These are phyloP conservation scores for Suhomyces vadensis DNA, from an alignment of 805 yeast genomes.

Conservation along the genomic window DNA sequence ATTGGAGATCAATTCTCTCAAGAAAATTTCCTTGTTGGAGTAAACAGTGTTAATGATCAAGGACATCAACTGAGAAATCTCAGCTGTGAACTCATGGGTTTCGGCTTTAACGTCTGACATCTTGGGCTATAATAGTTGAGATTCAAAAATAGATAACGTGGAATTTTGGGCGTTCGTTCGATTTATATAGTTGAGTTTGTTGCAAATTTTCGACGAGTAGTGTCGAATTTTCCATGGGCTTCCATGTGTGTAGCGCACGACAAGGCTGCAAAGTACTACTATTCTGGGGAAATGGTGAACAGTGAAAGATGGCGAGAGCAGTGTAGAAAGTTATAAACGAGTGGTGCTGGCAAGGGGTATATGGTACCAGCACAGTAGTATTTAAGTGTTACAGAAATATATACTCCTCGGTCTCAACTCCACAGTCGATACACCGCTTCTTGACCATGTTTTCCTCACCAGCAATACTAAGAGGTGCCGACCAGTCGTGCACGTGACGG, in stretches of 20 bases:
- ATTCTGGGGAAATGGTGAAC: too few species aligned
- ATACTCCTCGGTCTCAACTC: conserved; percentile 81
- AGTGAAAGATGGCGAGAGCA: too few species aligned
- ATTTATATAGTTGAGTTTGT: conserved; percentile 8
- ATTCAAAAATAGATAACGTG: neutral
- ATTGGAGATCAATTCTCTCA: conserved; percentile 98
- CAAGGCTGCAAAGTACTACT: conserved; percentile 4
- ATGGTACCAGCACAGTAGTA: too few species aligned
- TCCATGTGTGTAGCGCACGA: conserved; percentile 21
- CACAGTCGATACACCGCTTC: conserved; percentile 76
- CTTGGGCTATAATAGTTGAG: conserved; percentile 13
- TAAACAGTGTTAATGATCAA: conserved; percentile 99
- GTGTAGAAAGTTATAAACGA: too few species aligned
- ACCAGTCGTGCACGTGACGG: conserved; percentile 76
- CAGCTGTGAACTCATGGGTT: conserved; percentile 98
- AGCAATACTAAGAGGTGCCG: conserved; percentile 52
- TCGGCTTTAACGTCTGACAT: conserved; percentile 62
- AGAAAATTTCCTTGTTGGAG: conserved; percentile 98
- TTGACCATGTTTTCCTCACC: conserved; percentile 39
- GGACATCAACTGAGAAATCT: conserved; percentile 99
- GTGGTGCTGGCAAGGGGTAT: too few species aligned
- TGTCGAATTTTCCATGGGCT: conserved; percentile 33
- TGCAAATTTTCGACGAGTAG: conserved; percentile 21
- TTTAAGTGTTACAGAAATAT: conserved; percentile 15
- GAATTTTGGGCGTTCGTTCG: conserved; percentile 1